These are phyloP conservation scores for Rhododendron simsii DNA, from an alignment of 148 eudicot genomes.

Conservation along the genomic window DNA sequence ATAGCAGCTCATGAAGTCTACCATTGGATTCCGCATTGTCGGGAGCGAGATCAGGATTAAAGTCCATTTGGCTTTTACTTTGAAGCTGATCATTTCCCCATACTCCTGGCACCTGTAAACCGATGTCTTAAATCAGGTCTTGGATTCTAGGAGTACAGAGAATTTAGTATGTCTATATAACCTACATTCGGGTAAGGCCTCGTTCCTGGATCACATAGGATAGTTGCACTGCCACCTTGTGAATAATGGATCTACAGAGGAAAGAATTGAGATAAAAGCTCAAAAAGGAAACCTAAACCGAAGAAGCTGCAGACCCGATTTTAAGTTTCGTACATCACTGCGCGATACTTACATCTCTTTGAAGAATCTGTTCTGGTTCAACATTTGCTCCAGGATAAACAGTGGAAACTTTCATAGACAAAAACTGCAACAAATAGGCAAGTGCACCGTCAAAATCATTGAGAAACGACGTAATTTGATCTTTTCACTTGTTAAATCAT, in stretches of 20 bases:
- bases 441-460: neutral
- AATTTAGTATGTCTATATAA: neutral
- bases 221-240: constrained; percentile 5
- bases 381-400: constrained; percentile 14
- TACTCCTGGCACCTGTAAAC: neutral
- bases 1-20: neutral
- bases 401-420: constrained; percentile 11
- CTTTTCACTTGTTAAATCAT: neutral
- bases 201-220: constrained; percentile 3
- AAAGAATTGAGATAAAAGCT: constrained; percentile 3
- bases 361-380: neutral
- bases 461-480: neutral
- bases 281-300: neutral
- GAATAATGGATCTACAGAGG: constrained; percentile 12
- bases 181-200: neutral
- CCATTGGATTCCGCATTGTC: neutral
- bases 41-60: neutral
- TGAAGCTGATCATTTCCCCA: constrained; percentile 3
- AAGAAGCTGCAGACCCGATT: neutral
- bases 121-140: neutral
- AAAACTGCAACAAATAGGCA: constrained; percentile 3
- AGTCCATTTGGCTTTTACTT: neutral
- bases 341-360: constrained; percentile 8
- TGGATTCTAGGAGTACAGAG: neutral
- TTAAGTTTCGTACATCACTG: neutral